Evolutionary conservation across 495 filamentous ascomycete species (phyloP), one percentile per base, ranked within the genome.

Genomic region (Penicillium silybi): DNA sequence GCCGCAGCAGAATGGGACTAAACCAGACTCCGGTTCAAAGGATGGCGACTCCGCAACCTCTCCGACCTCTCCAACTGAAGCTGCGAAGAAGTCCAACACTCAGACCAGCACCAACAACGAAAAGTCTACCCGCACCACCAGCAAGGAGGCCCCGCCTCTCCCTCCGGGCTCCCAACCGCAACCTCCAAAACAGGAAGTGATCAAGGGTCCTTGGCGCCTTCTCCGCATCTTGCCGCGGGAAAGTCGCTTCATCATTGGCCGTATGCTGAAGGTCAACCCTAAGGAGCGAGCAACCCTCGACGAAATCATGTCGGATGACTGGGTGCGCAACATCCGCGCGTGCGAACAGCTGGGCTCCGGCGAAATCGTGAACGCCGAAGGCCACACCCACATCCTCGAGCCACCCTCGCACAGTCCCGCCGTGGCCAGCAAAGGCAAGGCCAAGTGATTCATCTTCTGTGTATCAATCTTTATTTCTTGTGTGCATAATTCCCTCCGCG

Each of bases 181-280:
- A 18, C 65, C 58, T 44, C 86, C 83, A 57, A 73, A 71, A n/a
- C 74, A 73, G 49, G 86, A 91, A 58, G 81, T 90, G 3, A 89
- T 97, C 61, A 90, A 90, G 61, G 93, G 93, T 0, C 95, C 95
- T 10, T 95, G 92, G 87, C 84, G 93, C 35, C 79, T 98, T 50
- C 79, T 98, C n/a, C 83, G 93, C 44, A 79, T 97, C 6, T 80
- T 98, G 3, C 93, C 93, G 8, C 80, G 93, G 53, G 93, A 97
- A 70, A 95, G 83, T 47, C 77, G 93, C 25, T 83, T 89, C 59
- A 89, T 98, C 52, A 90, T 98, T 46, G 86, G 88, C 19, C 80
- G 88, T 38, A 98, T 98, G 93, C 77, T 98, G 43, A 91, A 95
- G 59, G 75, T 96, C 37, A 83, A 93, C 58, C 91, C 93, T 4